Conservation (phyloP, 1,139 yeast genomes). For the Blastobotrys proliferans region DNA sequence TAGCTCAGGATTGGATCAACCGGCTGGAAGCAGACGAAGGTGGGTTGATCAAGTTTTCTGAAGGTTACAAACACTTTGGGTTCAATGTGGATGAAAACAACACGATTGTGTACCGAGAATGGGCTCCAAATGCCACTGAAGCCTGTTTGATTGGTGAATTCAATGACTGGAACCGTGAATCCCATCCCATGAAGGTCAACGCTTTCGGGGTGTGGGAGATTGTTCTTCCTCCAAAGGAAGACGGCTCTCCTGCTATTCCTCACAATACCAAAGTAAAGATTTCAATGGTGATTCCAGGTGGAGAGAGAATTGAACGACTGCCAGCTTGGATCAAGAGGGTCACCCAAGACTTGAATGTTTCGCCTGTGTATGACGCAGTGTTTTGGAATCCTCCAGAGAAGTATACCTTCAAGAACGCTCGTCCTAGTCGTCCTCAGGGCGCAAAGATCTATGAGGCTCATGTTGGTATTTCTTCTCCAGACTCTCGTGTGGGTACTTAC, state of each 20-base stretch:
- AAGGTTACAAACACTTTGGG: slow-evolving; percentile 69
- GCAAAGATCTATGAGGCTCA: slow-evolving; percentile 93
- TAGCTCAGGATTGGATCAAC: slow-evolving; percentile 56
- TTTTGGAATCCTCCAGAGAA: slow-evolving; percentile 78
- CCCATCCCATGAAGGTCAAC: slow-evolving; percentile 52
- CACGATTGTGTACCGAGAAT: slow-evolving; percentile 63
- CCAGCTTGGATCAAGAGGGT: slow-evolving; percentile 91
- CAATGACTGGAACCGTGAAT: slow-evolving; percentile 67
- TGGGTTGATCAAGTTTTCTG: slow-evolving; percentile 49
- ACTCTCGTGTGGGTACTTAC: slow-evolving; percentile 78
- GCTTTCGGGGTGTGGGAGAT: slow-evolving; percentile 69
- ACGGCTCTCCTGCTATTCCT: slow-evolving; percentile 62
- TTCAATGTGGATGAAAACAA: slow-evolving; percentile 56
- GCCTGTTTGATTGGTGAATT: slow-evolving; percentile 88
- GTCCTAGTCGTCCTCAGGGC: slow-evolving; percentile 58
- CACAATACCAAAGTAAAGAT: slow-evolving; percentile 82
- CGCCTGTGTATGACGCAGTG: slow-evolving; percentile 72
- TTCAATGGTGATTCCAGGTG: slow-evolving; percentile 59
- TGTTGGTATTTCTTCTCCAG: slow-evolving; percentile 90
- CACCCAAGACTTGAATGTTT: slow-evolving; percentile 53
- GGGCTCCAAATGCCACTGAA: slow-evolving; percentile 79
- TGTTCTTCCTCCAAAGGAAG: slow-evolving; percentile 43
- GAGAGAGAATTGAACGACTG: slow-evolving; percentile 69
- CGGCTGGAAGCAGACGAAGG: slow-evolving; percentile 45
- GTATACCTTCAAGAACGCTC: slow-evolving; percentile 57